Base-by-base conservation (phyloP, 2,329 filamentous ascomycete genomes). In the Aspergillus pseudoterreus region DNA sequence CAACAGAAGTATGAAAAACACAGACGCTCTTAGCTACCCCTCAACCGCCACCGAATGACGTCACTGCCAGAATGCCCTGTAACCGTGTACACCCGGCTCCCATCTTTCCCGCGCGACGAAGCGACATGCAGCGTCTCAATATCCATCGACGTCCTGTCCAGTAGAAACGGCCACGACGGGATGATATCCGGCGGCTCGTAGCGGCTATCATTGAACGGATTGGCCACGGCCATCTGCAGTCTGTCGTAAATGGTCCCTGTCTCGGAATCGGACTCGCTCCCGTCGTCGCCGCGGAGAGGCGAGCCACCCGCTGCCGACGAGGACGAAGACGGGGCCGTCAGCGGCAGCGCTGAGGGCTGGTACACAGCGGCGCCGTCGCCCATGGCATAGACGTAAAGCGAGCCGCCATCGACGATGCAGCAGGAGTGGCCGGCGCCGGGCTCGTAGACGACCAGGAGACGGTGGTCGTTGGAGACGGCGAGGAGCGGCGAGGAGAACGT, bases 381-480 rank as follows among this genome's bases (percentile, higher is more conserved):
- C 6, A 62, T 36, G 36, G 49, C 49, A 27, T 49, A 59, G 9
- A 62, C 27, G 47, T 60, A 62, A 3, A 62, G 17, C 4, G 58
- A 52, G 1, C 59, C 59, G 12, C 59, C 58, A 2, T 39, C 36
- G 21, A 54, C 41, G 47, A 57, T 49, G n/a, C 39, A 35, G 42
- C 46, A 58, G 14, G 48, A 50, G 41, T 57, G 55, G 4, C 54
- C 55, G 3, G 45, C 52, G 12, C 54, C 58, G 3, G 55, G 52
- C 47, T 61, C 60, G 41, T 57, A 61, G 19, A 61, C 51, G 8
- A 51, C 54, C 12, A 61, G 42, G 32, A 62, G 30, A 4, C 45
- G 52, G 11, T 21, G 41, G 35, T 62, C 59, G n/a, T 42, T 19
- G 19, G 59, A 61, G 17, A 57, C 33, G 22, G 53, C 43, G 1